A percentile compares a stretch with the other conserved stretches of the same genome.
phyloP scores from a whole-genome alignment of 768 basidiomycete genomes.

The Panaeolus papilionaceus region DNA sequence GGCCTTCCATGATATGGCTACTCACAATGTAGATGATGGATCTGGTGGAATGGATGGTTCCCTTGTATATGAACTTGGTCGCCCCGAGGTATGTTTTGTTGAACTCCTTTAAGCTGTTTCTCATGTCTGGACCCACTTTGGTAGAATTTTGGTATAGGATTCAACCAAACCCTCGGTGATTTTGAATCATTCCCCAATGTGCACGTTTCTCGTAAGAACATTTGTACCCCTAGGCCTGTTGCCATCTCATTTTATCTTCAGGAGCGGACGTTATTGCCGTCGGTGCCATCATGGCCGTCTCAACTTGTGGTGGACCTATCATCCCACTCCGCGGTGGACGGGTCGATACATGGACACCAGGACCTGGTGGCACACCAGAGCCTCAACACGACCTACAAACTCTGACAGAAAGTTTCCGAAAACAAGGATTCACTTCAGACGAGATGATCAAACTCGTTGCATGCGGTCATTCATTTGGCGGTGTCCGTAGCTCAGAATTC shows the following conservation, averaged over 20 bases:
- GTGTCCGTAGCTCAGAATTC: constrained; percentile 52
- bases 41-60: constrained; percentile 59
- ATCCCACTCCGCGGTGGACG: constrained; percentile 50
- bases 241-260: constrained; percentile 24
- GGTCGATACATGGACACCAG: constrained; percentile 44
- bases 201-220: constrained; percentile 46
- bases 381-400: constrained; percentile 47
- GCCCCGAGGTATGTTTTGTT: constrained; percentile 41
- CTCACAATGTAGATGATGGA: constrained; percentile 50
- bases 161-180: constrained; percentile 48
- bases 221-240: neutral
- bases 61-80: constrained; percentile 51
- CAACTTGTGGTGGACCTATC: constrained; percentile 53
- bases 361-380: constrained; percentile 47
- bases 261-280: constrained; percentile 52
- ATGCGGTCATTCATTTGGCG: constrained; percentile 58
- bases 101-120: neutral
- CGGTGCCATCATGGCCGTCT: constrained; percentile 42
- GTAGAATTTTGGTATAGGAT: constrained; percentile 55
- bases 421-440: constrained; percentile 47
- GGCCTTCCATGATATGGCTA: constrained; percentile 60
- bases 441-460: constrained; percentile 59
- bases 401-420: constrained; percentile 45
- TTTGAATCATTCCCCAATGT: constrained; percentile 49
- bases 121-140: neutral